phyloP scores from a whole-genome alignment of 768 basidiomycete genomes.

The Melanogaster broomeanus region DNA sequence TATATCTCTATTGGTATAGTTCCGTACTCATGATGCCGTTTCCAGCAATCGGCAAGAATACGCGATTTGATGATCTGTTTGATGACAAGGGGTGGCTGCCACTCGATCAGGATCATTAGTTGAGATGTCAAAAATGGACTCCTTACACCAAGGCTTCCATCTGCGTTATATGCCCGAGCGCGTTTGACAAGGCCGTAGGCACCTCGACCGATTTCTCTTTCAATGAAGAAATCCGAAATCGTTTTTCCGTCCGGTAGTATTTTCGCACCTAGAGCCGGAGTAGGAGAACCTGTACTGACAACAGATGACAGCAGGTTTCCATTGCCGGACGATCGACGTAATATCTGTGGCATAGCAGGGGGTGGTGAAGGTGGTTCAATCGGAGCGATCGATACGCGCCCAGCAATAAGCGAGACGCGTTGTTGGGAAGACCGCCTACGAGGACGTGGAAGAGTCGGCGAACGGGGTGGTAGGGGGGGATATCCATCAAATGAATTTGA shows the following conservation, averaged over 20 bases:
- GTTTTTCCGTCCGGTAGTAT: slow-evolving; percentile 57
- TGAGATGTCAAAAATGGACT: slow-evolving; percentile 7
- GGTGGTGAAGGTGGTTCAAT: slow-evolving; percentile 73
- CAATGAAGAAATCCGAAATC: slow-evolving; percentile 84
- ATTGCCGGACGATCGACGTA: slow-evolving; percentile 64
- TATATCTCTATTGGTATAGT: slow-evolving; percentile 98
- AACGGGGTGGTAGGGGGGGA: slow-evolving; percentile 40
- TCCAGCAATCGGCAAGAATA: slow-evolving; percentile 99
- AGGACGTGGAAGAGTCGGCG: slow-evolving; percentile 62
- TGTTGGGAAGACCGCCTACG: slow-evolving; percentile 82
- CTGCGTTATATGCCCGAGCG: slow-evolving; percentile 72
- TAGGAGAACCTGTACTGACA: slow-evolving; percentile 63
- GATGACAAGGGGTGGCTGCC: slow-evolving; percentile 85
- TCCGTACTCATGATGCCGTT: slow-evolving; percentile 90
- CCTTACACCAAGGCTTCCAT: slow-evolving; percentile 85
- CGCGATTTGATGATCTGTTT: slow-evolving; percentile 99
- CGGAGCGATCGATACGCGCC: slow-evolving; percentile 75
- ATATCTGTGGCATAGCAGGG: slow-evolving; percentile 57
- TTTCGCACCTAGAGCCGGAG: slow-evolving; percentile 42
- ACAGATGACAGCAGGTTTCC: slow-evolving; percentile 63
- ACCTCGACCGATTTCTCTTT: slow-evolving; percentile 88
- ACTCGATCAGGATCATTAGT: slow-evolving; percentile 7
- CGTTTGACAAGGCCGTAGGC: slow-evolving; percentile 96
- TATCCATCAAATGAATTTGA: slow-evolving; percentile 18
- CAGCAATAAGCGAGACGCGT: slow-evolving; percentile 81